A percentile compares a stretch with the other conserved stretches of the same genome.
These are phyloP conservation scores for Obelidium mucronatum DNA, from an alignment of 192 early-diverging fungal genomes.

Conservation along the genomic window DNA sequence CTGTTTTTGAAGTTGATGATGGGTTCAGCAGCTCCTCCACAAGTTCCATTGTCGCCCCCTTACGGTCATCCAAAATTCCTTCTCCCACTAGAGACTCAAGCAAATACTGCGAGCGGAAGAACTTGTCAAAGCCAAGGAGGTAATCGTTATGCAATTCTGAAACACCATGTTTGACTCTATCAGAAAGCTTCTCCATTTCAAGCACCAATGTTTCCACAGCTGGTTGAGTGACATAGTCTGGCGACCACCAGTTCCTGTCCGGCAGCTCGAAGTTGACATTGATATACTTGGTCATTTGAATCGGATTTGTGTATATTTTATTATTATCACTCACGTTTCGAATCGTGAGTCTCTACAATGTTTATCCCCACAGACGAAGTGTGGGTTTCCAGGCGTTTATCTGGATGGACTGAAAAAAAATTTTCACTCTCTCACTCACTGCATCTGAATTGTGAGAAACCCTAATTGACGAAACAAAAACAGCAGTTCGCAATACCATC, in stretches of 20 bases:
- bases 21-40: neutral
- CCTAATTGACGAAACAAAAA: too few species aligned
- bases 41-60: neutral
- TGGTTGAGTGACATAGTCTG: neutral
- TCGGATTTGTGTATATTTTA: too few species aligned
- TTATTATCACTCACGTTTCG: too few species aligned
- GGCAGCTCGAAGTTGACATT: too few species aligned
- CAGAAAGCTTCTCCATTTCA: neutral
- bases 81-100: neutral
- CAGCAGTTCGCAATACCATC: too few species aligned
- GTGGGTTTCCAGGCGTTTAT: too few species aligned
- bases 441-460: too few species aligned
- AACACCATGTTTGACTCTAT: neutral
- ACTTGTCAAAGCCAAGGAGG: neutral
- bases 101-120: neutral
- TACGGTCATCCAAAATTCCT: neutral
- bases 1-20: neutral
- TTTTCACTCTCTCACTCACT: too few species aligned
- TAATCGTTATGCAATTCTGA: neutral
- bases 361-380: too few species aligned
- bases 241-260: neutral
- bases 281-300: too few species aligned
- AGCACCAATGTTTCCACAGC: neutral
- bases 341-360: too few species aligned
- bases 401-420: too few species aligned